phyloP scores from a whole-genome alignment of 345 rosid genomes.

The Iberis pinnata region DNA sequence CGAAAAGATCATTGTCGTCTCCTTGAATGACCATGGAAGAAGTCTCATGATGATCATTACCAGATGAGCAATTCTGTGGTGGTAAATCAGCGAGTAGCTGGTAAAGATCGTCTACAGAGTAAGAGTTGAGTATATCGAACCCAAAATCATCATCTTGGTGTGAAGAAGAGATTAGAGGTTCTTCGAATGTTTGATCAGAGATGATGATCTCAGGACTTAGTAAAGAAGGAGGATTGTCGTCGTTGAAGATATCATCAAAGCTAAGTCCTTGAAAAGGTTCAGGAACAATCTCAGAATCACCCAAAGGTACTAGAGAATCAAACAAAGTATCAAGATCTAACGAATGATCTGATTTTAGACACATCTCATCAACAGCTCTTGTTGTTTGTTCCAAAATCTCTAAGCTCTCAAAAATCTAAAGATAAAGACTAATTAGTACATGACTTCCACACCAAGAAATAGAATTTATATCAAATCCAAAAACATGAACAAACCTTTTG shows the following conservation, averaged over 20 bases:
- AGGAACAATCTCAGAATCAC: constrained; percentile 32
- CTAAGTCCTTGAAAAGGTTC: constrained; percentile 33
- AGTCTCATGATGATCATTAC: constrained; percentile 22
- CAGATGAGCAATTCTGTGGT: constrained; percentile 18
- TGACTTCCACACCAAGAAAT: constrained; percentile 14
- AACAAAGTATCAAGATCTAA: constrained; percentile 48
- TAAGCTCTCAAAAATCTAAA: constrained; percentile 50
- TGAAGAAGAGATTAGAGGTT: not conserved
- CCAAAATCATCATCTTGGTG: constrained; percentile 30
- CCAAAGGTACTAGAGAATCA: constrained; percentile 41
- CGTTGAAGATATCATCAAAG: constrained; percentile 35
- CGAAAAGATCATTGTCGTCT: constrained; percentile 41
- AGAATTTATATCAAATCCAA: not conserved
- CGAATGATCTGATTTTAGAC: constrained; percentile 33
- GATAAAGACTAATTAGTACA: constrained; percentile 23
- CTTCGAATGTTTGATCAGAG: constrained; percentile 6
- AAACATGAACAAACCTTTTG: constrained; percentile 49
- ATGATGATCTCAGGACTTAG: constrained; percentile 26
- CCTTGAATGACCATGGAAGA: constrained; percentile 27
- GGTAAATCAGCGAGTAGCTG: constrained; percentile 46
- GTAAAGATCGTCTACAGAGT: constrained; percentile 41
- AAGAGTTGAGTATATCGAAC: constrained; percentile 39
- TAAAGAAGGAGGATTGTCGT: constrained; percentile 32
- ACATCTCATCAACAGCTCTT: constrained; percentile 36
- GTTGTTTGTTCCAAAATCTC: constrained; percentile 53